Evolutionary conservation across 495 filamentous ascomycete species (phyloP).

Genomic region (Neurospora sp.): DNA sequence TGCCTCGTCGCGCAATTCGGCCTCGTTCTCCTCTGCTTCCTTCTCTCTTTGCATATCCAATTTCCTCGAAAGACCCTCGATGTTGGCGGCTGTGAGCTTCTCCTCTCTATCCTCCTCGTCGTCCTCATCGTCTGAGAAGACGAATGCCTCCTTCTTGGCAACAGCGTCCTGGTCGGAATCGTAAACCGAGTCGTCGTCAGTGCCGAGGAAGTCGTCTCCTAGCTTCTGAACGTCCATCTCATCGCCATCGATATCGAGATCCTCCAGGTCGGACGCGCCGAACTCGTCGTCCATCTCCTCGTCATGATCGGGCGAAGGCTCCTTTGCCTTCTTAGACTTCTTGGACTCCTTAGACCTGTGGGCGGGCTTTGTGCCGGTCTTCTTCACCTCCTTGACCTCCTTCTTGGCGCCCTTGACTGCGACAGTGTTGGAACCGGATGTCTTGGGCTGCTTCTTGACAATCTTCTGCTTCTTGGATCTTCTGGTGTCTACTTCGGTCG

Average conservation of each 20-base stretch:
- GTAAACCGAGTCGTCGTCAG: conserved; percentile 53
- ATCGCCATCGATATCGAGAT: conserved; percentile 38
- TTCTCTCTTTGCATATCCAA: conserved; percentile 60
- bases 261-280: conserved; percentile 44
- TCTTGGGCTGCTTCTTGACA: conserved; percentile 35
- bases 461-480: conserved; percentile 57
- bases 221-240: conserved; percentile 30
- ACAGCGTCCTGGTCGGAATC: conserved; percentile 60
- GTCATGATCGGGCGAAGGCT: conserved; percentile 35
- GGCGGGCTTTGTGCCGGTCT: conserved; percentile 4
- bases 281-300: conserved; percentile 41
- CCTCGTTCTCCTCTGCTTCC: conserved; percentile 67
- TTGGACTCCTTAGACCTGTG: conserved; percentile 15
- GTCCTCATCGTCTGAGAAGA: conserved; percentile 95
- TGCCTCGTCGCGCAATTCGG: conserved; percentile 73
- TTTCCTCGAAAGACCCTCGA: conserved; percentile 76
- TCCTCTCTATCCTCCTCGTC: conserved; percentile 83
- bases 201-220: conserved; percentile 48
- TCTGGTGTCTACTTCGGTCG: conserved; percentile 33
- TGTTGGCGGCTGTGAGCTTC: conserved; percentile 89
- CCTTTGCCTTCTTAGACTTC: conserved; percentile 38
- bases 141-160: conserved; percentile 48
- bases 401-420: conserved; percentile 26
- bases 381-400: conserved; percentile 7
- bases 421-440: conserved; percentile 9